Evolutionary conservation across 495 filamentous ascomycete genomes (phyloP), one percentile per base, ranked within the genome.

Genomic region (Hyaloscypha bicolor): DNA sequence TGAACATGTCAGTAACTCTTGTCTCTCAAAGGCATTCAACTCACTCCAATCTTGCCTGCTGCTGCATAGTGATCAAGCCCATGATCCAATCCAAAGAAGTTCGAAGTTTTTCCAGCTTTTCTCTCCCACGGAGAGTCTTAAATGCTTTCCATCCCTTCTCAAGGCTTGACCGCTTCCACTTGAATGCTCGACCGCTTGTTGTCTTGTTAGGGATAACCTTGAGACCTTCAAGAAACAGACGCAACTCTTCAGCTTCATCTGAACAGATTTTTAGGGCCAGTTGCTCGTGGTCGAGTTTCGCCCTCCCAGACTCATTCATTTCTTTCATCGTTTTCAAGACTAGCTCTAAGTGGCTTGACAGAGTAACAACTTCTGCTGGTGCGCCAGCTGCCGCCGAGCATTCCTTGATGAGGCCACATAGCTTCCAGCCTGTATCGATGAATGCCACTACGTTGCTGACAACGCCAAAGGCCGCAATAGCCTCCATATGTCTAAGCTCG

Each of bases 111-210:
- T 51, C 39, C 19, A 62, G 19, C 37, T 62, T 51, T n/a, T 62
- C 39, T 62, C 39, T 51, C 33, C 60, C 33, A 25, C 60, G 60
- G 11, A 62, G 33, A 21, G 60, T 25, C 39, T 62, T 62, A 12
- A 62, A 62, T 21, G 60, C 60, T 45, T 62, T 45, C 39, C 33
- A 62, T 11, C 33, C 60, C 14, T 45, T 62, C 60, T 45, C 39
- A 21, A 51, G 22, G 30, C n/a, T 45, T 48, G 60, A 33, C 19
- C 30, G 16, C 39, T 51, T 62, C 33, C 39, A n/a, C n/a, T 48
- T 62, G 21, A 62, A 62, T 62, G 19, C n/a, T 25, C 31, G 21
- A 30, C 39, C 9, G 39, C 39, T 62, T 30, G 19, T 4, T 12
- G 19, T 21, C 4, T 62, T 45, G 14, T 30, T 6, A 48, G 42